phyloP scores from a whole-genome alignment of 805 yeast genomes.

The Maudiozyma barnettii region DNA sequence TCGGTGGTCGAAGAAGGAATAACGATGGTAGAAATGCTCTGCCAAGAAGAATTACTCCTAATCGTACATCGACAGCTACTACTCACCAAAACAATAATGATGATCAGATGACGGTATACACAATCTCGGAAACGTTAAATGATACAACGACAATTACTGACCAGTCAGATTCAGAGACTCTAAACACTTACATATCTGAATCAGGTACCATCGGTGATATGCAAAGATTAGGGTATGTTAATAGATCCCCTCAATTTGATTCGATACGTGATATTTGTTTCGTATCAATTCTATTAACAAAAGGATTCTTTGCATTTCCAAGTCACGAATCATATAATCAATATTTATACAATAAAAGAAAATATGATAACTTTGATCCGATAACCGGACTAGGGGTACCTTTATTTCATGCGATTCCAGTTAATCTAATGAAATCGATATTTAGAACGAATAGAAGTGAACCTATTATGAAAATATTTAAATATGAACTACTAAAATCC shows the following conservation, averaged over 20 bases:
- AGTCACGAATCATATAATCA: slow-evolving; percentile 25
- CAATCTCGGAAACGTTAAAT: neutral
- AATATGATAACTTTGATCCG: slow-evolving; percentile 15
- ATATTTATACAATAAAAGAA: slow-evolving; percentile 23
- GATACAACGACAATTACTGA: neutral
- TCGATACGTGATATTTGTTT: slow-evolving; percentile 26
- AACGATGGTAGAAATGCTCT: too few species aligned
- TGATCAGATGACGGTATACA: slow-evolving; percentile 11
- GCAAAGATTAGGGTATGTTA: slow-evolving; percentile 21
- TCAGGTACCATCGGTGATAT: slow-evolving; percentile 24
- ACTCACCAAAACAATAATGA: slow-evolving; percentile 3
- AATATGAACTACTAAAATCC: slow-evolving; percentile 10
- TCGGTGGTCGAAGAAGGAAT: slow-evolving; percentile 5
- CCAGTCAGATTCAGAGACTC: slow-evolving; percentile 10
- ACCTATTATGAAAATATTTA: slow-evolving; percentile 27
- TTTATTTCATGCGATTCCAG: slow-evolving; percentile 26
- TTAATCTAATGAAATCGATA: slow-evolving; percentile 23
- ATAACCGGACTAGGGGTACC: slow-evolving; percentile 29
- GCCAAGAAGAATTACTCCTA: neutral
- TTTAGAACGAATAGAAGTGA: slow-evolving; percentile 18
- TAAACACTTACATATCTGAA: slow-evolving; percentile 19
- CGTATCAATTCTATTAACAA: slow-evolving; percentile 27
- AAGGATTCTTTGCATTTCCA: slow-evolving; percentile 33
- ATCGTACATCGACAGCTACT: neutral
- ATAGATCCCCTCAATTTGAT: slow-evolving; percentile 22